Conservation (phyloP, 2,329 filamentous ascomycete genomes). For the Trichoderma koningiopsis region DNA sequence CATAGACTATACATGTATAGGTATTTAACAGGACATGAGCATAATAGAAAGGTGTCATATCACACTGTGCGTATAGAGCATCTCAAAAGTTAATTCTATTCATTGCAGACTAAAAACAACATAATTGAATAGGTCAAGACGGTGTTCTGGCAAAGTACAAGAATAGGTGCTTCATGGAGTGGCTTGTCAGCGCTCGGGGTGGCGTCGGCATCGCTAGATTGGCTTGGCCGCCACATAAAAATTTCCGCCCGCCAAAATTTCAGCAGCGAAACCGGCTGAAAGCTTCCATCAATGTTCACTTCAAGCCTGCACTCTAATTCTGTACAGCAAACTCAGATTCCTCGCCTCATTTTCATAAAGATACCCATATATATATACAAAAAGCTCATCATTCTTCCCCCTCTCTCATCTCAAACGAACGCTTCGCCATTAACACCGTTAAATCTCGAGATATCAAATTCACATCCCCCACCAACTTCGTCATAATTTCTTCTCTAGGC, state of each 20-base stretch:
- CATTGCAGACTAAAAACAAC: background rate
- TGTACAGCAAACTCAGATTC: background rate
- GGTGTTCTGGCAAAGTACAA: background rate
- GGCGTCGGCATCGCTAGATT: constrained; percentile 21
- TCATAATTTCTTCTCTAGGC: constrained; percentile 12
- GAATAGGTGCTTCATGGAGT: background rate
- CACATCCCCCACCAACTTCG: constrained; percentile 7
- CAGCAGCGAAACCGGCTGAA: constrained; percentile 11
- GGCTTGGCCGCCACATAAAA: constrained; percentile 9
- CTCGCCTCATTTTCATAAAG: background rate
- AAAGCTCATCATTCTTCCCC: background rate
- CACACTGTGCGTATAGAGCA: background rate
- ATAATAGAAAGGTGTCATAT: constrained; percentile 3
- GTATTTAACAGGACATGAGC: background rate
- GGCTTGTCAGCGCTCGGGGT: constrained; percentile 18
- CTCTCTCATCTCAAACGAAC: background rate
- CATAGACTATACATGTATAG: background rate
- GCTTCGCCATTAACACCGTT: background rate
- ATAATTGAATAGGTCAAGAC: background rate
- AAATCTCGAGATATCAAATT: background rate
- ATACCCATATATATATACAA: background rate
- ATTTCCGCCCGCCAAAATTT: constrained; percentile 15
- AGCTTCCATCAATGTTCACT: background rate
- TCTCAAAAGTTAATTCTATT: background rate
- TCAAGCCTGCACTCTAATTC: background rate